These are phyloP conservation scores for Aspergillus saccharolyticus DNA, from an alignment of 495 filamentous ascomycete species.

Conservation along the genomic window DNA sequence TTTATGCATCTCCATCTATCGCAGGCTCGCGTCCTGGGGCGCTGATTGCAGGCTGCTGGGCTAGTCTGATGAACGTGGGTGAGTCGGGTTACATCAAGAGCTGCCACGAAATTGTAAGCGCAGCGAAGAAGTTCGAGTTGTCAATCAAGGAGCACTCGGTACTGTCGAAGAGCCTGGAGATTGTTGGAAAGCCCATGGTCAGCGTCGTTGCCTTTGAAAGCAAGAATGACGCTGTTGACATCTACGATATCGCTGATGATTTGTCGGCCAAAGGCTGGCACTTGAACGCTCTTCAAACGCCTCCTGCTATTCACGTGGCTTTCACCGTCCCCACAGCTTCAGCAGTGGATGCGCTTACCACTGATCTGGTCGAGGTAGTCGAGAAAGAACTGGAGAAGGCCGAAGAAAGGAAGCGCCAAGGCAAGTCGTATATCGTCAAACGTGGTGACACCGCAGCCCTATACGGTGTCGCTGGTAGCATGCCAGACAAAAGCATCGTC, in stretches of 20 bases:
- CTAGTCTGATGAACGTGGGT: constrained; percentile 78
- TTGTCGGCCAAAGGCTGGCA: constrained; percentile 87
- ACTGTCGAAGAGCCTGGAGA: constrained; percentile 64
- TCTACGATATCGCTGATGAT: constrained; percentile 83
- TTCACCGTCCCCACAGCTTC: constrained; percentile 84
- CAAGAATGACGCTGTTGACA: constrained; percentile 60
- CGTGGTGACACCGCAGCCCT: constrained; percentile 74
- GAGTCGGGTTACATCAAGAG: constrained; percentile 84
- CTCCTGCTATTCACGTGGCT: constrained; percentile 94
- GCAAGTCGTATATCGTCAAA: constrained; percentile 42
- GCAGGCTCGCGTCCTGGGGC: constrained; percentile 90
- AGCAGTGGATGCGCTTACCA: constrained; percentile 68
- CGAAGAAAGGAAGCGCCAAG: constrained; percentile 72
- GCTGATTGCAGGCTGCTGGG: constrained; percentile 92
- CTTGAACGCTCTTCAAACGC: constrained; percentile 86
- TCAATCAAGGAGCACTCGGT: constrained; percentile 62
- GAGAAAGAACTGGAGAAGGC: constrained; percentile 68
- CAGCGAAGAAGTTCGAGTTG: constrained; percentile 74
- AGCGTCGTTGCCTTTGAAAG: constrained; percentile 86
- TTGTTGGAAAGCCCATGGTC: constrained; percentile 83
- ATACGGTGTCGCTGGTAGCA: constrained; percentile 90
- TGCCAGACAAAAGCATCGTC: constrained; percentile 94
- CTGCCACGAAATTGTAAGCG: constrained; percentile 82
- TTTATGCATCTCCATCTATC: constrained; percentile 88
- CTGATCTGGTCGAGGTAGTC: constrained; percentile 72